Evolutionary conservation across 2,329 filamentous ascomycete species (phyloP), one percentile per base, ranked within the genome.

Genomic region (Pseudophaeomoniella oleicola): DNA sequence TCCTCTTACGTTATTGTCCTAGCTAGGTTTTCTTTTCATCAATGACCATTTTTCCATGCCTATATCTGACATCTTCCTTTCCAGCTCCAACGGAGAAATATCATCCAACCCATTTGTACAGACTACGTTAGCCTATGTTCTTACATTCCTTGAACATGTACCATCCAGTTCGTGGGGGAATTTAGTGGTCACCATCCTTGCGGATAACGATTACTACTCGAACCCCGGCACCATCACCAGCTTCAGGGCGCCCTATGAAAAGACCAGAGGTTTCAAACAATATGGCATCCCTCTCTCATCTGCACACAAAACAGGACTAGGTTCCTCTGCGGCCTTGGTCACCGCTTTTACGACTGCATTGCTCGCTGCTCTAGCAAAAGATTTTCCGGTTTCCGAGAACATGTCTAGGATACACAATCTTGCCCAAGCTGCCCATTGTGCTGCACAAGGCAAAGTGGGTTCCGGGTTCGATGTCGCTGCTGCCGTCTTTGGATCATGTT

Each of bases 181-280:
- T 3, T 63, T 80, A 18, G 75, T 75, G 11, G 73, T 96, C 55
- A 86, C 82, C 42, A 88, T 98, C 54, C 72, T 96, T 22, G 88
- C 90, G 41, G 86, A 94, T 61, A 87, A 90, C 52, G 84, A 92
- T 63, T 98, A 98, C 70, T 98, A 96, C 66, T 94, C 90, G 3
- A 75, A 78, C 41, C 68, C 77, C 2, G 55, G 64, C 41, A 38
- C 43, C 57, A 39, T 6, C 22, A 18, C 17, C 4, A 16, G 6
- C 5, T 12, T 17, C 9, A 17, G 14, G 4, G 10, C 16, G 11
- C 9, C 32, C 10, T 6, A n/a, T 5, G 17, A 19, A 11, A 53
- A 64, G 13, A 53, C 56, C 38, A 56, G 50, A 33, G 46, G 45
- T 11, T 96, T 96, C 63, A 71, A 75, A 44, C 71, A 78, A 53